A percentile compares a stretch with the other conserved stretches of the same genome.
phyloP scores from a whole-genome alignment of 192 early-diverging fungal species.

The Thamnidium elegans region DNA sequence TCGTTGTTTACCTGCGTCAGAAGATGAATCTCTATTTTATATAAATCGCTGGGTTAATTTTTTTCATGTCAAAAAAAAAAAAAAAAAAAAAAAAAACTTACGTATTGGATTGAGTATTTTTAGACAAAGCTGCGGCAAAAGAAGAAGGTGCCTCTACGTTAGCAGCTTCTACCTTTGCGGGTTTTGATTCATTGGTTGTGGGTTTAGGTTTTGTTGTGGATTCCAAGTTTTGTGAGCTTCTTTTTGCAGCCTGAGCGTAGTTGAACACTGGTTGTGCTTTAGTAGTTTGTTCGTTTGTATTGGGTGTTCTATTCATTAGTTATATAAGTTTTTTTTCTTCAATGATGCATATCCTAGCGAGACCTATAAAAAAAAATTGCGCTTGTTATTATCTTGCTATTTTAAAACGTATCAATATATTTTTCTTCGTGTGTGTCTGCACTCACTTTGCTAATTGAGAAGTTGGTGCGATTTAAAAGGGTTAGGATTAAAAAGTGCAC shows the following conservation, averaged over 20 bases:
- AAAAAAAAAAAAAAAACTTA: constrained; percentile 7
- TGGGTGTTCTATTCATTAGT: constrained; percentile 31
- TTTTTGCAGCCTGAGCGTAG: constrained; percentile 37
- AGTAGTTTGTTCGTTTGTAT: constrained; percentile 16
- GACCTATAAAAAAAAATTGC: constrained; percentile 6
- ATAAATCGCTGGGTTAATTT: not conserved
- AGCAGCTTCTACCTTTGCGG: constrained; percentile 5
- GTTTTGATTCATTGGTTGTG: constrained; percentile 10
- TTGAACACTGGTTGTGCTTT: constrained; percentile 35
- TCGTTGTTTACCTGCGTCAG: constrained; percentile 16
- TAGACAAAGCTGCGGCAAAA: constrained; percentile 27
- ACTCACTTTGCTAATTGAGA: not conserved
- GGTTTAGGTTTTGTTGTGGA: not conserved
- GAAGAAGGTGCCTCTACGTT: constrained; percentile 13
- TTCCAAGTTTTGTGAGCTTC: constrained; percentile 25
- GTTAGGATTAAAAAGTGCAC: too few relatives aligned
- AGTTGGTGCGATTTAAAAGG: not conserved
- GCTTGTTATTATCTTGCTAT: not conserved
- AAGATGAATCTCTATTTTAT: constrained; percentile 17
- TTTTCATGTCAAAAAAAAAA: not conserved
- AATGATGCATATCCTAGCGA: constrained; percentile 26
- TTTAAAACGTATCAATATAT: not conserved
- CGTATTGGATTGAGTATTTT: constrained; percentile 16
- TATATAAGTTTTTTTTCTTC: constrained; percentile 10
- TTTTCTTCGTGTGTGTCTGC: too few relatives aligned